Base-by-base conservation (phyloP, 371 early-diverging fungal genomes). In the Lichtheimia ramosa region DNA sequence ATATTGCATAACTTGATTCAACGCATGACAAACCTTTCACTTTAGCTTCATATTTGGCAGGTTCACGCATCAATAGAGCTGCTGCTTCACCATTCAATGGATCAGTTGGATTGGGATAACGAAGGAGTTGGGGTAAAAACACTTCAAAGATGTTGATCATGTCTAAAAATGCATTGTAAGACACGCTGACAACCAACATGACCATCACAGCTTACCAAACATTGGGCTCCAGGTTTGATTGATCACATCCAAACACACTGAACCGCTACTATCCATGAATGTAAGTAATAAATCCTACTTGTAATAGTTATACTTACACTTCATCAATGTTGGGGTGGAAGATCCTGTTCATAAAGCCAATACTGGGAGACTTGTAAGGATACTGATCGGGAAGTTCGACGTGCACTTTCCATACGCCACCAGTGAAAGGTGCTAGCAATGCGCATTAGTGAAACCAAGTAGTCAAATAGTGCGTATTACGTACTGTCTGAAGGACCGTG, bases 251-350 rank as follows among this genome's bases (percentile, higher is more conserved):
- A 99, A 79, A 73, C 99, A 99, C 34, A 99, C 97, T 6, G 96
- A 95, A 21, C 99, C 99, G 70, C 96, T 96, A 69, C 92, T 94
- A 78, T 24, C 61, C 28, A 34, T n/a, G 5, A 46, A 55, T 23
- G 16, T n/a, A 27, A 25, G 42, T 42, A 10, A 41, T 20, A 39
- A 42, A 48, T 27, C 14, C 23, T 14, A 53, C 53, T 12, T 13
- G 27, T 12, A 18, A 23, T 14, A n/a, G n/a, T 7, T 21, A 51
- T 51, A 12, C 89, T 77, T 75, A 94, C 90, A 96, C 81, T 81
- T 99, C 99, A 80, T 99, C 99, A 62, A 99, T 97, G 79, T 99
- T 99, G 34, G 99, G 99, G 70, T 99, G 99, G 77, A 96, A 99
- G 63, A 99, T 98, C 78, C 92, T 95, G 82, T 98, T 99, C 84